Evolutionary conservation across 306 rosid genomes (phyloP), one percentile per base, ranked within the genome.

Genomic region (Chamaecrista fasciculata): DNA sequence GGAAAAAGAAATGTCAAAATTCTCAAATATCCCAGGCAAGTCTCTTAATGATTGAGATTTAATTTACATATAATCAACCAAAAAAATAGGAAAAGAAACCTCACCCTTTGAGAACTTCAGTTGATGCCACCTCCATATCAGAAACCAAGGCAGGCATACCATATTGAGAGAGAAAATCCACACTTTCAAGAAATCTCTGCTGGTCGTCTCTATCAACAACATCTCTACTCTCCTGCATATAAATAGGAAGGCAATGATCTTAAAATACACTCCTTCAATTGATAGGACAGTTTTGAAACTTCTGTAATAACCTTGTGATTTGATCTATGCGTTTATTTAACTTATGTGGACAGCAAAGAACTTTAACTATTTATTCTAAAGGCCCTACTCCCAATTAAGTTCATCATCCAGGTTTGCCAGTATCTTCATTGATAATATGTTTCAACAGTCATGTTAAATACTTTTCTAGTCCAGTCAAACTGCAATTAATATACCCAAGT

Each of bases 81-180:
- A 42, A 36, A 61, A 70, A 71, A 74, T 65, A 19, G 53, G 28
- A 42, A 40, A 69, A 66, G 72, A 78, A 76, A 79, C 63, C 77
- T 84, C 83, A 95, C 99, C 96, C 91, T 69, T 85, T 72, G 73
- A 95, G 88, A 85, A 81, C 91, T 76, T 91, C 91, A 37, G 78
- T 77, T 15, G 90, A 74, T 49, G 91, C 97, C 11, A 68, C 70
- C 76, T 91, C 95, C 88, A 89, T 79, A 36, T 84, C 83, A 36
- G 85, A 75, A 68, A 91, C 87, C 85, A 95, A 80, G 76, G 84
- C 59, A 69, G 90, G 82, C 80, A 95, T 51, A 69, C 84, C 95
- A 75, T 75, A 33, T 59, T 78, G 78, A 50, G 87, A 71, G 58
- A 95, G 87, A 83, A 82, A 89, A 87, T 95, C 97, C 75, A 89